These are phyloP conservation scores for Nitzschia inconspicua DNA, from an alignment of 108 stramenopile species.

Conservation along the genomic window DNA sequence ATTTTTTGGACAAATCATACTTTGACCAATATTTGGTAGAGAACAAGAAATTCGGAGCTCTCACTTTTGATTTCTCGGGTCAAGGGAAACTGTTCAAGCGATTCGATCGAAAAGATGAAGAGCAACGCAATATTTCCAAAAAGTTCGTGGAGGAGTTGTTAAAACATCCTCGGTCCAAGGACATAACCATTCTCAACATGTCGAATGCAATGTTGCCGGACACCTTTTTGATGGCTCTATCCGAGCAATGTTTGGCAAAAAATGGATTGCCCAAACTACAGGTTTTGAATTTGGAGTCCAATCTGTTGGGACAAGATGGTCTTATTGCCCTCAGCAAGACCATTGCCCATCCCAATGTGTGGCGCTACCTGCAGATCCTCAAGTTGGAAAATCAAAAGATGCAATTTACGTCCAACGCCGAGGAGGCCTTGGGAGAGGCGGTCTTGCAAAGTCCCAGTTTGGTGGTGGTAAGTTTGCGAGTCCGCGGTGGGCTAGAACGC, in stretches of 20 bases:
- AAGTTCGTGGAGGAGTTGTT: constrained; percentile 32
- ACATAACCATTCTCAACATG: constrained; percentile 36
- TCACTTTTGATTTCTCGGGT: constrained; percentile 32
- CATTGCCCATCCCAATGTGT: constrained; percentile 16
- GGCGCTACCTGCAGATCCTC: constrained; percentile 28
- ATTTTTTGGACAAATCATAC: constrained; percentile 21
- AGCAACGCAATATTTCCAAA: constrained; percentile 18
- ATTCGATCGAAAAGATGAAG: constrained; percentile 23
- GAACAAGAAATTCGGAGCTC: constrained; percentile 8
- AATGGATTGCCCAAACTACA: constrained; percentile 27
- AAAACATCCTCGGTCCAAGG: constrained; percentile 24
- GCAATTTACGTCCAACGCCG: constrained; percentile 24
- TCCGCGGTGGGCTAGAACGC: constrained; percentile 26
- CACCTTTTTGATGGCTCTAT: constrained; percentile 19
- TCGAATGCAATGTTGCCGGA: constrained; percentile 23
- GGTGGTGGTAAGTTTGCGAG: constrained; percentile 21
- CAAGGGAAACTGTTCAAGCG: constrained; percentile 33
- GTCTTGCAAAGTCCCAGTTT: constrained; percentile 20
- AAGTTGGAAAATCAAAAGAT: constrained; percentile 43
- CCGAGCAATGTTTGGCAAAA: constrained; percentile 9
- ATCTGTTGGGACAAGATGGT: constrained; percentile 23
- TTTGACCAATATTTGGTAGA: constrained; percentile 29
- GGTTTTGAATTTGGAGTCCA: constrained; percentile 39
- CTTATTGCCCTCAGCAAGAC: constrained; percentile 24
- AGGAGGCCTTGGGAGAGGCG: constrained; percentile 26